A percentile compares a stretch with the other conserved stretches of the same genome.
Evolutionary conservation across 2,329 filamentous ascomycete species (phyloP).

Genomic region (Aspergillus intermedius): DNA sequence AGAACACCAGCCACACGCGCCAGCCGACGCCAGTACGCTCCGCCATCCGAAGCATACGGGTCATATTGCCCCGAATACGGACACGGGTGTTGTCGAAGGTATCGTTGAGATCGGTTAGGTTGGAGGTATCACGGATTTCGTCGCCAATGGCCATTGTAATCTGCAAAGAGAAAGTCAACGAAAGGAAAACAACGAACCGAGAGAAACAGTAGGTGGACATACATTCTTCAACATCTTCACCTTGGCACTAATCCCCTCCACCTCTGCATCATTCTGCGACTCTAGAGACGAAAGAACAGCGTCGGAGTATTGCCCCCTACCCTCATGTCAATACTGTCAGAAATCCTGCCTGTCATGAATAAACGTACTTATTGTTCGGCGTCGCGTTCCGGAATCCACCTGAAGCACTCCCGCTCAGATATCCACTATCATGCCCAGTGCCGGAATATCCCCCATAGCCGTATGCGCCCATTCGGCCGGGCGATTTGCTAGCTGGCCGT

Average conservation of each 20-base stretch:
- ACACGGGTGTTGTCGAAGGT: conserved; percentile 79
- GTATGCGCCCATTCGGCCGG: conserved; percentile 49
- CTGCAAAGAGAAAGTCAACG: conserved; percentile 38
- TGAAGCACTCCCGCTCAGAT: conserved; percentile 19
- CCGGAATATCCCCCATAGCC: conserved; percentile 28
- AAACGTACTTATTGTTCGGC: conserved; percentile 60
- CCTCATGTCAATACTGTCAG: conserved; percentile 4
- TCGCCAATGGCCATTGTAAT: conserved; percentile 90
- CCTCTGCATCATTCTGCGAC: conserved; percentile 86
- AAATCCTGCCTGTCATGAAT: not conserved
- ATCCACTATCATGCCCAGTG: conserved; percentile 16
- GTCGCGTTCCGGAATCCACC: conserved; percentile 54
- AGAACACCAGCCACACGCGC: conserved; percentile 90
- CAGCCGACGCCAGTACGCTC: conserved; percentile 90
- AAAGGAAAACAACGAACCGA: not conserved
- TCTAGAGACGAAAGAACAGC: conserved; percentile 89
- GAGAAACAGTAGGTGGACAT: conserved; percentile 31
- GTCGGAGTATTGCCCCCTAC: conserved; percentile 82
- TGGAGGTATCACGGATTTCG: conserved; percentile 85
- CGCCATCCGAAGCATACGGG: conserved; percentile 92
- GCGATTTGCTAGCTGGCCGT: conserved; percentile 33
- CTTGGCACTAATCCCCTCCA: conserved; percentile 85
- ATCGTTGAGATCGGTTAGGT: conserved; percentile 91
- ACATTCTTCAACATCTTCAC: conserved; percentile 86
- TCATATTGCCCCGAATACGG: conserved; percentile 86